Evolutionary conservation across 1,139 yeast genomes (phyloP).

Genomic region (Saccharomycopsis hybrid): DNA sequence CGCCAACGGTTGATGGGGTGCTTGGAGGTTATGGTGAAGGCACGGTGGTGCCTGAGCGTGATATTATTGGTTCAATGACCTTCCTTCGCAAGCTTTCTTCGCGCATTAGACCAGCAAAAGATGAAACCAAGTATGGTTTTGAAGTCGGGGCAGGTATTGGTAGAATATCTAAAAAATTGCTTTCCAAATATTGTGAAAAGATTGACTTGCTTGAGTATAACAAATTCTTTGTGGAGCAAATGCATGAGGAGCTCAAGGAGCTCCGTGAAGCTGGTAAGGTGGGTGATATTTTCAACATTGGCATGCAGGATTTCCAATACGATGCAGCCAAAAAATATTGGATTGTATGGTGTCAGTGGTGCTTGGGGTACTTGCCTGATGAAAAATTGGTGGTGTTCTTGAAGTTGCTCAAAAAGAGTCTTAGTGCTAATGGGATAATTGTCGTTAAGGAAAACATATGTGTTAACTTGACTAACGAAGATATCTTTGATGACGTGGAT

Average conservation of each 20-base stretch:
- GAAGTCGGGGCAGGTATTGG: conserved; percentile 98
- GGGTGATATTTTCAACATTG: conserved; percentile 67
- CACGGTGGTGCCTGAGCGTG: conserved; percentile 85
- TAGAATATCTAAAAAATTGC: conserved; percentile 77
- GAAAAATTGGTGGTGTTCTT: conserved; percentile 68
- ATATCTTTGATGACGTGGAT: conserved; percentile 80
- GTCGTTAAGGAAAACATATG: conserved; percentile 80
- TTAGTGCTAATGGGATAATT: conserved; percentile 74
- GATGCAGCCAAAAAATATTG: conserved; percentile 67
- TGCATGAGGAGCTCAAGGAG: conserved; percentile 51
- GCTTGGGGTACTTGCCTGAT: conserved; percentile 92
- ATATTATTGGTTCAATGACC: conserved; percentile 78
- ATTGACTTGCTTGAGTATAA: conserved; percentile 92
- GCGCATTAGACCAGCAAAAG: conserved; percentile 51
- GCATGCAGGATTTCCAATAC: conserved; percentile 83
- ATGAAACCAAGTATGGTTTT: conserved; percentile 49
- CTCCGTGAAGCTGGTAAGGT: conserved; percentile 56
- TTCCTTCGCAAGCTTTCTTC: conserved; percentile 68
- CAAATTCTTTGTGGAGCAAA: conserved; percentile 71
- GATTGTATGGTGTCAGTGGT: conserved; percentile 98
- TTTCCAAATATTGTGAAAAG: conserved; percentile 69
- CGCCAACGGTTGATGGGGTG: conserved; percentile 91
- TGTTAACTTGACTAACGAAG: conserved; percentile 52
- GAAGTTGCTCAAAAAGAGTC: conserved; percentile 47
- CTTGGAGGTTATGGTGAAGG: conserved; percentile 91